Evolutionary conservation across 441 rosid species (phyloP).

Genomic region (Gossypium lobatum): DNA sequence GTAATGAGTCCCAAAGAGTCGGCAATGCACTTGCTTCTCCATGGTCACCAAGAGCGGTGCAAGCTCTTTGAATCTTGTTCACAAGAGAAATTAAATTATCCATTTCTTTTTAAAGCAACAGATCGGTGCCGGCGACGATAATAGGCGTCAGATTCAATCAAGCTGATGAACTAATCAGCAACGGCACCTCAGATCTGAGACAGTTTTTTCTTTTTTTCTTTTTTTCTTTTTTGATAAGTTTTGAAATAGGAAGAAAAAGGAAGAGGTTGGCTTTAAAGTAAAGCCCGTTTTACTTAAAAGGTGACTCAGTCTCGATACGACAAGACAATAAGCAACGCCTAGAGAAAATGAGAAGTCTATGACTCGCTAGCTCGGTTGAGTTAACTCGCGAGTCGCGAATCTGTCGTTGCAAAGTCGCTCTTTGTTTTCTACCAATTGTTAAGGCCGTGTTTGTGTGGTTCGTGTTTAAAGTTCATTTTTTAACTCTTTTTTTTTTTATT

Average conservation of each 20-base stretch:
- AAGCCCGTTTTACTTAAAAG: background rate
- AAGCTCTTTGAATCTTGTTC: constrained; percentile 95
- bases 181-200: background rate
- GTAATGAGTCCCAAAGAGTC: constrained; percentile 94
- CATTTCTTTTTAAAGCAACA: constrained; percentile 33
- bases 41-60: constrained; percentile 96
- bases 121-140: constrained; percentile 3
- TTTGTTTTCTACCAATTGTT: background rate
- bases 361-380: background rate
- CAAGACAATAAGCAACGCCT: no score
- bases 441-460: background rate
- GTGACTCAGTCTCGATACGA: background rate
- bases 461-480: background rate
- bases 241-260: background rate
- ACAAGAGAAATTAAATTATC: constrained; percentile 87
- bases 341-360: background rate
- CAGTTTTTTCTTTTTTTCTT: background rate
- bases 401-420: constrained; percentile 6
- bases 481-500: background rate
- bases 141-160: constrained; percentile 19
- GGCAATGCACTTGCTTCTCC: constrained; percentile 88
- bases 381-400: constrained; percentile 1
- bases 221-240: background rate
- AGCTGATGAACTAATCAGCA: background rate
- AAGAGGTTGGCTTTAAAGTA: background rate